A percentile compares a stretch with the other conserved stretches of the same genome.
Conservation (phyloP, 257 asterid genomes). For the Ilex aquifolium region DNA sequence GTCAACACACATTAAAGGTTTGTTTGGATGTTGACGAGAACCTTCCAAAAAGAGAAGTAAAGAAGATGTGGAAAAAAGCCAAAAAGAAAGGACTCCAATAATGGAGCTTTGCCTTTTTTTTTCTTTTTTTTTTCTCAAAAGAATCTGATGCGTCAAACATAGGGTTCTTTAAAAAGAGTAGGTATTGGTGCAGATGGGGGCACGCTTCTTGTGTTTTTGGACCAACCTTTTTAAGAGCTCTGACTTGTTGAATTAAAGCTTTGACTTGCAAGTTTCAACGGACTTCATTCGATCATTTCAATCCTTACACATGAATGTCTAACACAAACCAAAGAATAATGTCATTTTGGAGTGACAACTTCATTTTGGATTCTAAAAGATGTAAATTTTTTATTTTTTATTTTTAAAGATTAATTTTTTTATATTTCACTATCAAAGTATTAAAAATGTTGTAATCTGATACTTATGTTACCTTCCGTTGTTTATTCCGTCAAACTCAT, state of each 20-base stretch:
- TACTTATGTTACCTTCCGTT: no score
- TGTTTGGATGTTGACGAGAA: not conserved
- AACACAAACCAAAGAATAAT: no score
- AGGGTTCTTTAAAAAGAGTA: conserved; percentile 3
- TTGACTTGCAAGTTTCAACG: conserved; percentile 35
- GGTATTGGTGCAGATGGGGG: conserved; percentile 12
- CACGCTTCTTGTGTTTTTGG: conserved; percentile 20
- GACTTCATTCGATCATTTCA: conserved; percentile 15
- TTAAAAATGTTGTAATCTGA: no score
- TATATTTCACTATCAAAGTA: no score
- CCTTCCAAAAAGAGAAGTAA: conserved; percentile 23
- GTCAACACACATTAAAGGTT: no score
- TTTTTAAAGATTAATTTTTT: no score
- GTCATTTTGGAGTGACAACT: no score
- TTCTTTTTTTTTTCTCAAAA: not conserved
- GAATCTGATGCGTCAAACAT: conserved; percentile 15
- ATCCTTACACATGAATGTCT: not conserved
- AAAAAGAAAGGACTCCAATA: conserved; percentile 26
- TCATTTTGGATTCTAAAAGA: no score
- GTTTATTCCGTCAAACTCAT: no score
- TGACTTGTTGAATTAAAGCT: conserved; percentile 16
- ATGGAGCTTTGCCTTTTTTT: conserved; percentile 6
- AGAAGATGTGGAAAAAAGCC: conserved; percentile 15
- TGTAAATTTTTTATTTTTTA: no score
- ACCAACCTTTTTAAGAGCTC: not conserved